Base-by-base conservation (phyloP, 306 rosid genomes). In the Pterocarpus santalinus region DNA sequence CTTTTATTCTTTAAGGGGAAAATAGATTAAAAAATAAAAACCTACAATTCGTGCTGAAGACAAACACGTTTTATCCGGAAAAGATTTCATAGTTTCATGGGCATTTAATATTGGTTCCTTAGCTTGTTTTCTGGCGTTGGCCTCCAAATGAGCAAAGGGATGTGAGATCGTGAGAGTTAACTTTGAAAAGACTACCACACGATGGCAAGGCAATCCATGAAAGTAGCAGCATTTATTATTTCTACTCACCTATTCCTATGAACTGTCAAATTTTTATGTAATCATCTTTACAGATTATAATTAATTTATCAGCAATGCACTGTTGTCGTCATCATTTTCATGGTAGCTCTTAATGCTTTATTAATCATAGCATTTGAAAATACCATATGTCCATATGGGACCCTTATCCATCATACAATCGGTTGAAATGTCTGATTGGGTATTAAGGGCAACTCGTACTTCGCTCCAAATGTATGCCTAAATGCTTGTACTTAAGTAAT, bases 271-370 rank as follows among this genome's bases (percentile, higher is more conserved):
- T 14, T 53, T 53, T 53, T 13, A 11, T n/a, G 7, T 53, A n/a
- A 53, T 53, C 4, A n/a, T 15, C 28, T 15, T 53, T 53, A 15
- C 32, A 55, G 9, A 49, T 41, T 49, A 13, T 65, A 53, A 44
- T 22, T 14, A 32, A 53, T 47, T 44, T 5, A 69, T 22, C 43
- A 22, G 7, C 56, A 8, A 4, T 35, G 43, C 46, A n/a, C 10
- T 10, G 82, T 60, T 81, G 82, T 65, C 65, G 16, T 61, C 66
- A 47, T 79, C 68, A 69, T 70, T 22, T 38, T 47, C 65, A n/a
- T 11, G 38, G 7, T 1, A 7, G 2, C 56, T 57, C 36, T 30
- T 14, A 11, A 69, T 28, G 69, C 78, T 72, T 82, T 69, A 58
- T 65, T 75, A 55, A 55, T 76, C 35, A 39, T 11, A 36, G 6